These are phyloP conservation scores for Plasmodium ovale DNA, from an alignment of 169 alveolate species.

Conservation along the genomic window DNA sequence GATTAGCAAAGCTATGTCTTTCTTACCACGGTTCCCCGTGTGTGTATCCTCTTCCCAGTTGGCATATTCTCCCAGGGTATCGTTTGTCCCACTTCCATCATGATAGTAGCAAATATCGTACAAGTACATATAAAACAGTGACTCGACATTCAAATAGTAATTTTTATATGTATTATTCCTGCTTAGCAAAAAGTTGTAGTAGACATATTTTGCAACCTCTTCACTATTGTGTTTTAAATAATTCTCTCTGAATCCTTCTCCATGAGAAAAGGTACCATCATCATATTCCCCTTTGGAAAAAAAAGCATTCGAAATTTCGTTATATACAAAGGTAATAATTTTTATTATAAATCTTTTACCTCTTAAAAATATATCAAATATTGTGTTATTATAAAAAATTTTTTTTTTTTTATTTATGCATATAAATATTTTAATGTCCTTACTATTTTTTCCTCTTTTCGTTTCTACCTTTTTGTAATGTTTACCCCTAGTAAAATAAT, in stretches of 20 bases:
- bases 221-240: conserved; percentile 3
- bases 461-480: conserved; percentile 17
- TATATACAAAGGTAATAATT: conserved; percentile 30
- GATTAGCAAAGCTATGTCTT: conserved; percentile 29
- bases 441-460: conserved; percentile 5
- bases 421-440: conserved; percentile 57
- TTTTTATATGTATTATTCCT: conserved; percentile 36
- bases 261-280: neutral
- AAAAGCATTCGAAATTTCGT: conserved; percentile 71
- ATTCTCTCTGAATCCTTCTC: neutral
- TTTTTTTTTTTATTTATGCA: conserved; percentile 59
- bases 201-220: conserved; percentile 17
- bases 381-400: conserved; percentile 1
- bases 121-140: conserved; percentile 46
- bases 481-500: conserved; percentile 71
- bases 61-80: neutral
- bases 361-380: conserved; percentile 23
- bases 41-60: neutral
- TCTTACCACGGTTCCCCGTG: conserved; percentile 1
- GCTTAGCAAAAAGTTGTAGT: conserved; percentile 13
- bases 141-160: conserved; percentile 48
- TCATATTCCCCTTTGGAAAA: conserved; percentile 15
- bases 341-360: conserved; percentile 12
- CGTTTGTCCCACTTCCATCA: neutral
- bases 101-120: conserved; percentile 63